A percentile compares a stretch with the other conserved stretches of the same genome.
Conservation (phyloP, 1,284 basidiomycete species). For the Neolentinus lepideus region DNA sequence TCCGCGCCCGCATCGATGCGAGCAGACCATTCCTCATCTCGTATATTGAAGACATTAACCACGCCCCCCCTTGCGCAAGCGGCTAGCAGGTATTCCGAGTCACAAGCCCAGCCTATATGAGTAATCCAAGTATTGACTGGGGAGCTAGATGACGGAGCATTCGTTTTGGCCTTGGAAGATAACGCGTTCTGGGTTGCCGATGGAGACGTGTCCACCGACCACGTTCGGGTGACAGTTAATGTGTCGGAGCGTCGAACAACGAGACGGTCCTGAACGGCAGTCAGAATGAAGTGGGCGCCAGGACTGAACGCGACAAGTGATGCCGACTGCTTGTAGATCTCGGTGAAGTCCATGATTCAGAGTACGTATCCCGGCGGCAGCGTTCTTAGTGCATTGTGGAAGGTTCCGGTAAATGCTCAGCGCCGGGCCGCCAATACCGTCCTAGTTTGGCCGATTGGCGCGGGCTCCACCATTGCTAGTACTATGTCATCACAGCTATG, state of each 20-base stretch:
- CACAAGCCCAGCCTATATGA: conserved; percentile 74
- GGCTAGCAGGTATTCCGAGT: conserved; percentile 76
- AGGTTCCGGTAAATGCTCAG: neutral
- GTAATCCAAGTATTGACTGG: conserved; percentile 42
- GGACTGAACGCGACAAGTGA: conserved; percentile 65
- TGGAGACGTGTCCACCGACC: conserved; percentile 49
- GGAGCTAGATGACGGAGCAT: conserved; percentile 7
- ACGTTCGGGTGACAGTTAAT: conserved; percentile 68
- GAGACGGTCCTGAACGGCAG: conserved; percentile 63
- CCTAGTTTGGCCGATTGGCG: neutral
- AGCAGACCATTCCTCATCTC: conserved; percentile 68
- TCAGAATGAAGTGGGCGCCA: conserved; percentile 69
- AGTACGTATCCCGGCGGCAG: neutral
- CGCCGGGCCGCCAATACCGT: neutral
- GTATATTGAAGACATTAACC: conserved; percentile 67
- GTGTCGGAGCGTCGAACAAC: conserved; percentile 71
- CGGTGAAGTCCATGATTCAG: conserved; percentile 56
- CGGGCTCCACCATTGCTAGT: neutral
- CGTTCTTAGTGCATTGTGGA: neutral
- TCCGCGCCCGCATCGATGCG: conserved; percentile 75
- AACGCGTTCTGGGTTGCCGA: conserved; percentile 31
- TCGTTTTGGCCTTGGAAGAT: conserved; percentile 18
- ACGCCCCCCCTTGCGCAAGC: conserved; percentile 58
- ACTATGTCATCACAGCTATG: neutral
- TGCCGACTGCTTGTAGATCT: conserved; percentile 68